These are phyloP conservation scores for Meripilus lineatus DNA, from an alignment of 1,284 basidiomycete genomes.

Conservation along the genomic window DNA sequence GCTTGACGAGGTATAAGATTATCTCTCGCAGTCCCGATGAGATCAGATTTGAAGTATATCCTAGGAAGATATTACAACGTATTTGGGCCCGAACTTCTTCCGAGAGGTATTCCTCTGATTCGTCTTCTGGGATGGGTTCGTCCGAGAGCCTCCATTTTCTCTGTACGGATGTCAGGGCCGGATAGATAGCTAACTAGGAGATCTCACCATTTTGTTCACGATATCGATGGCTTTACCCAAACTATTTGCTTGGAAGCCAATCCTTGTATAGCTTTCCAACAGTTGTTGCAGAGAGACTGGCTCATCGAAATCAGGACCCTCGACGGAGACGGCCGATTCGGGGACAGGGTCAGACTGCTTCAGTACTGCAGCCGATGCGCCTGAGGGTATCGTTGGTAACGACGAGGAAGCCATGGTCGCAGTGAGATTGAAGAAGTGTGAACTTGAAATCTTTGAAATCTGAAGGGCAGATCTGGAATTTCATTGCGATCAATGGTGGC, in stretches of 20 bases:
- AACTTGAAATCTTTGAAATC: neutral
- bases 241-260: conserved; percentile 95
- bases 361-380: conserved; percentile 69
- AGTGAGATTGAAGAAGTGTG: too few relatives aligned
- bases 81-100: conserved; percentile 61
- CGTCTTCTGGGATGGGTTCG: conserved; percentile 65
- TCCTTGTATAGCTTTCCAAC: conserved; percentile 78
- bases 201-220: conserved; percentile 80
- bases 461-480: neutral
- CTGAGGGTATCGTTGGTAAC: conserved; percentile 39
- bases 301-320: conserved; percentile 86
- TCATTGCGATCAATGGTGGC: neutral
- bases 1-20: conserved; percentile 89
- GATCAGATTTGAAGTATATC: conserved; percentile 98
- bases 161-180: conserved; percentile 32
- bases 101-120: conserved; percentile 57
- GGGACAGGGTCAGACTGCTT: conserved; percentile 79
- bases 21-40: conserved; percentile 96
- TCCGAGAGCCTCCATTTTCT: conserved; percentile 81
- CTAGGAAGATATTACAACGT: conserved; percentile 88
- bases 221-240: conserved; percentile 87
- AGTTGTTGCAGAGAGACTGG: conserved; percentile 67
- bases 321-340: conserved; percentile 65
- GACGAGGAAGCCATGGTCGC: conserved; percentile 17
- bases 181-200: neutral